These are phyloP conservation scores for Chlorella sp. DNA, from an alignment of 139 green algal genomes.

Conservation along the genomic window DNA sequence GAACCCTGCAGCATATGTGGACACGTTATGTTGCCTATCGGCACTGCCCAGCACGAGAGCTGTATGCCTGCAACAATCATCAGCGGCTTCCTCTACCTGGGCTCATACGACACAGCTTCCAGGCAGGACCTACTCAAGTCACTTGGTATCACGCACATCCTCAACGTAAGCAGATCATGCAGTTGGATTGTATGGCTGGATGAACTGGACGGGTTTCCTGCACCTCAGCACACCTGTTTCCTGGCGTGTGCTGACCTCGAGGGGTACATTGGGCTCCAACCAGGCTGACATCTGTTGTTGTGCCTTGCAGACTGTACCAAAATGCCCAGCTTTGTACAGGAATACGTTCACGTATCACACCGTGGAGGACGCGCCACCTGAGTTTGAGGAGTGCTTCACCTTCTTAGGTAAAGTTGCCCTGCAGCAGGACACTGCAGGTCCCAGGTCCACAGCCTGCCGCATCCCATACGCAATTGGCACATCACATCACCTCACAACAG, in stretches of 20 bases:
- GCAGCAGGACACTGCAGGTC: too few relatives aligned
- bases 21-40: slow-evolving; percentile 51
- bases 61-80: slow-evolving; percentile 74
- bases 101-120: slow-evolving; percentile 85
- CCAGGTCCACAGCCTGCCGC: too few relatives aligned
- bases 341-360: slow-evolving; percentile 90
- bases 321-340: slow-evolving; percentile 73
- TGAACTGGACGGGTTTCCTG: too few relatives aligned
- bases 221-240: too few relatives aligned
- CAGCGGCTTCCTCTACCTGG: slow-evolving; percentile 76
- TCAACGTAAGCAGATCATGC: slow-evolving; percentile 88
- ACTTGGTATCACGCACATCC: slow-evolving; percentile 75
- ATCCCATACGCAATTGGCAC: too few relatives aligned
- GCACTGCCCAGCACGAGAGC: slow-evolving; percentile 20
- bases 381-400: slow-evolving; percentile 65
- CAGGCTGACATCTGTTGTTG: too few relatives aligned
- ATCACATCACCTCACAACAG: too few relatives aligned
- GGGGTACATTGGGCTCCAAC: too few relatives aligned
- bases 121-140: slow-evolving; percentile 76
- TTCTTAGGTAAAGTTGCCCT: slow-evolving; percentile 54
- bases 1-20: slow-evolving; percentile 77
- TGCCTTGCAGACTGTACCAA: slow-evolving; percentile 85
- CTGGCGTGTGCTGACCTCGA: too few relatives aligned
- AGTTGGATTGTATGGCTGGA: too few relatives aligned
- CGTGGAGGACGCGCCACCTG: slow-evolving; percentile 37